A percentile compares a stretch with the other conserved stretches of the same genome.
phyloP scores from a whole-genome alignment of 2,329 filamentous ascomycete genomes.

The Sphaerostilbella broomeana region DNA sequence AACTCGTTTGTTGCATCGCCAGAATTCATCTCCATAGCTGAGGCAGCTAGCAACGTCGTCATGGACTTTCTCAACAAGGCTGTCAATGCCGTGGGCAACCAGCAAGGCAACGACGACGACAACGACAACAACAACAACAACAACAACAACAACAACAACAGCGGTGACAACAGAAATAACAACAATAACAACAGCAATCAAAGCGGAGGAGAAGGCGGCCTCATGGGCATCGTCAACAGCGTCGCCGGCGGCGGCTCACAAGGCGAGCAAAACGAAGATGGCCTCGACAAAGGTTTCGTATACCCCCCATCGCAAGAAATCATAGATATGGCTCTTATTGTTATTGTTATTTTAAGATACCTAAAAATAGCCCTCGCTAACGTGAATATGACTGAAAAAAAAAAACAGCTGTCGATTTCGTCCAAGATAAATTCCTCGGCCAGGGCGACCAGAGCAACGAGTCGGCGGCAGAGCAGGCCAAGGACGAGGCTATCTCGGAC shows the following conservation, averaged over 20 bases:
- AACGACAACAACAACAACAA: slow-evolving; percentile 27
- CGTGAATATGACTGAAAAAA: too few relatives aligned
- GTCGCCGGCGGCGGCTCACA: slow-evolving; percentile 65
- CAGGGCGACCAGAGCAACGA: slow-evolving; percentile 67
- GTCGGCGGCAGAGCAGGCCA: slow-evolving; percentile 69
- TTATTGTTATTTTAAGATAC: not conserved
- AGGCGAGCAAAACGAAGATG: slow-evolving; percentile 76
- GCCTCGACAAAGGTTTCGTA: slow-evolving; percentile 66
- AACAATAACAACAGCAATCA: slow-evolving; percentile 46
- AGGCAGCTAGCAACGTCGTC: not conserved
- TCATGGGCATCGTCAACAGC: slow-evolving; percentile 65
- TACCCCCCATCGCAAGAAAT: not conserved
- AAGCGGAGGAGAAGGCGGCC: slow-evolving; percentile 44
- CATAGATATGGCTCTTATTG: not conserved
- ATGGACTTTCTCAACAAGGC: slow-evolving; percentile 15
- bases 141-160: slow-evolving; percentile 61
- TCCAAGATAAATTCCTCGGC: slow-evolving; percentile 69
- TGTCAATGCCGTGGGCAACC: not conserved
- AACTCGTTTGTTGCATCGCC: too few relatives aligned
- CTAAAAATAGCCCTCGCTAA: not conserved
- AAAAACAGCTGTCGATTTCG: slow-evolving; percentile 69
- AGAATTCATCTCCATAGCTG: too few relatives aligned
- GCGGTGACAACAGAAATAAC: slow-evolving; percentile 59
- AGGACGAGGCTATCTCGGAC: slow-evolving; percentile 73
- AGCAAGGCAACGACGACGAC: not conserved